These are phyloP conservation scores for Raffaelea ambrosiae DNA, from an alignment of 2,329 filamentous ascomycete species.

Conservation along the genomic window DNA sequence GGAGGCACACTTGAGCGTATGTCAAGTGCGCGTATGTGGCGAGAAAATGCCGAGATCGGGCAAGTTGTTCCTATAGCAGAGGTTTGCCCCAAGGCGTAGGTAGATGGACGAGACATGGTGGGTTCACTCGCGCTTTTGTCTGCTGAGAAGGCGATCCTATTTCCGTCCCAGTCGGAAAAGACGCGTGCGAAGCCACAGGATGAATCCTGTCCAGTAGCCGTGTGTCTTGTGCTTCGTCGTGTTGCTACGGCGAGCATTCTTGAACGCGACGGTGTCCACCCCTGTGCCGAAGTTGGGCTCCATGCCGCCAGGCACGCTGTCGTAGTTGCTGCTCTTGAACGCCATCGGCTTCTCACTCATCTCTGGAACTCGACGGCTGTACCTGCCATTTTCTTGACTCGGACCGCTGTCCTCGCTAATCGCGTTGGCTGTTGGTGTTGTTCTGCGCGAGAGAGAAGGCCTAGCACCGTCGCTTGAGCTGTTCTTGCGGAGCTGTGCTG, in stretches of 20 bases:
- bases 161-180: slow-evolving; percentile 24
- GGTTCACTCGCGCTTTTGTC: not conserved
- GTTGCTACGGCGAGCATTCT: slow-evolving; percentile 31
- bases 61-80: not conserved
- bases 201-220: slow-evolving; percentile 53
- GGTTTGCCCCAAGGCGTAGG: no score
- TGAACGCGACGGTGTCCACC: slow-evolving; percentile 36
- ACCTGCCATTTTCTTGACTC: slow-evolving; percentile 2
- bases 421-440: slow-evolving; percentile 12
- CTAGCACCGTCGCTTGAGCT: slow-evolving; percentile 17
- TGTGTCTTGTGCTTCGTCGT: slow-evolving; percentile 52
- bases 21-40: not conserved
- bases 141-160: slow-evolving; percentile 3
- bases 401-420: not conserved
- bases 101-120: not conserved
- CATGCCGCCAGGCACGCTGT: slow-evolving; percentile 27
- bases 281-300: slow-evolving; percentile 23
- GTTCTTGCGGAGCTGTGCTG: slow-evolving; percentile 28
- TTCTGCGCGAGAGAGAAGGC: slow-evolving; percentile 15
- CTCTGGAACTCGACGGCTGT: slow-evolving; percentile 7
- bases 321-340: slow-evolving; percentile 39
- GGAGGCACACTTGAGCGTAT: not conserved
- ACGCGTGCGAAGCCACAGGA: slow-evolving; percentile 56
- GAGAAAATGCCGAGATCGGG: not conserved
- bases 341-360: slow-evolving; percentile 29